A percentile compares a stretch with the other conserved stretches of the same genome.
These are phyloP conservation scores for Amylocarpus encephaloides DNA, from an alignment of 2,329 filamentous ascomycete genomes.

Conservation along the genomic window DNA sequence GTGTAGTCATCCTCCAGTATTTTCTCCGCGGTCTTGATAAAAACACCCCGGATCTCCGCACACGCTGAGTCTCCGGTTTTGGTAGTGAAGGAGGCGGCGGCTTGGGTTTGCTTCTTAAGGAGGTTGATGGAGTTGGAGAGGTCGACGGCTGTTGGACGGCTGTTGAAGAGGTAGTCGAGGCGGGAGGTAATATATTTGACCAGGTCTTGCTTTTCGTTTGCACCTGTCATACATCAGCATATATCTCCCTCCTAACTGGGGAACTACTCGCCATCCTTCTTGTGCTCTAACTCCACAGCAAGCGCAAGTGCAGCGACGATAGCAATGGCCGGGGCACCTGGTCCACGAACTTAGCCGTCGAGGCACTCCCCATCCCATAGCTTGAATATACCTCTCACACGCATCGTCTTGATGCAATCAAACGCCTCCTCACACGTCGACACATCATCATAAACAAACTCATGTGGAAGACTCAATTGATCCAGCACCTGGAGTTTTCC, in stretches of 20 bases:
- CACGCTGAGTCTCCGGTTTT: constrained; percentile 19
- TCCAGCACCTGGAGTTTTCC: constrained; percentile 72
- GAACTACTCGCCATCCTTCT: constrained; percentile 37
- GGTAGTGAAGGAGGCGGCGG: constrained; percentile 35
- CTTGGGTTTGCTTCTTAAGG: constrained; percentile 59
- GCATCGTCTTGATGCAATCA: constrained; percentile 76
- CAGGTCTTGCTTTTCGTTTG: constrained; percentile 42
- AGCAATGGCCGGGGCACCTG: constrained; percentile 86
- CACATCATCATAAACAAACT: constrained; percentile 70
- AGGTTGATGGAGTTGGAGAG: constrained; percentile 82
- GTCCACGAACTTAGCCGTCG: constrained; percentile 16
- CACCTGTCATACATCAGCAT: constrained; percentile 12
- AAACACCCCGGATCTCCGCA: constrained; percentile 57
- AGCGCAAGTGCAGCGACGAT: constrained; percentile 91
- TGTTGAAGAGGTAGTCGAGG: constrained; percentile 80
- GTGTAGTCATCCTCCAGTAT: constrained; percentile 83
- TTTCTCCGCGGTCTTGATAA: constrained; percentile 72
- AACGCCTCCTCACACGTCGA: constrained; percentile 68
- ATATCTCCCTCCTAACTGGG: neutral
- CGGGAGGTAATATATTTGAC: constrained; percentile 68
- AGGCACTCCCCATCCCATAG: neutral
- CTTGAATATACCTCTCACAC: constrained; percentile 50
- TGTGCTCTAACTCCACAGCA: constrained; percentile 71
- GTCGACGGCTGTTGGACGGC: constrained; percentile 91
- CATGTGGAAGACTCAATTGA: constrained; percentile 75